Percentiles rank a stretch among this genome's conserved stretches.
Conservation (phyloP, 225 moss, liverwort and hornwort species). For the Pleurozium schreberi region DNA sequence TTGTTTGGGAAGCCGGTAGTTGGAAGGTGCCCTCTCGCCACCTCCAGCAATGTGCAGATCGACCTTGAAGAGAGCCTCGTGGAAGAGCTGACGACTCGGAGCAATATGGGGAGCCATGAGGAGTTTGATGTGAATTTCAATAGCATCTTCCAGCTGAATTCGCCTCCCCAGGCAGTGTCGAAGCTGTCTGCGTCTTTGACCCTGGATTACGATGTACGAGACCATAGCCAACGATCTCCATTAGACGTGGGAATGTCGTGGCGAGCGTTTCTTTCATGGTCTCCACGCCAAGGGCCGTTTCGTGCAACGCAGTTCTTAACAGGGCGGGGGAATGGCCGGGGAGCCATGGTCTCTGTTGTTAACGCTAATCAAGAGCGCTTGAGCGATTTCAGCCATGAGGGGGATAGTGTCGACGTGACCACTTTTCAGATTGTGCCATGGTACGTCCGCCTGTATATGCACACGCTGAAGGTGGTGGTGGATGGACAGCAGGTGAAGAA, state of each 20-base stretch:
- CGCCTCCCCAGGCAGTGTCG: constrained; percentile 24
- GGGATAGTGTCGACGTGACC: constrained; percentile 18
- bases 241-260: constrained; percentile 68
- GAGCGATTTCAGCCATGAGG: not conserved
- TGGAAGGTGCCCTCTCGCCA: constrained; percentile 74
- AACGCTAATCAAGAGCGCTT: constrained; percentile 27
- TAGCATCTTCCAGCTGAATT: not conserved
- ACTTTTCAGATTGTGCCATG: constrained; percentile 87
- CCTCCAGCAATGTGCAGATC: constrained; percentile 55
- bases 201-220: constrained; percentile 41
- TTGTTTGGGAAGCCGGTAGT: constrained; percentile 52
- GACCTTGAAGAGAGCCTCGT: constrained; percentile 59
- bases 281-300: constrained; percentile 56
- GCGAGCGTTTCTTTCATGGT: constrained; percentile 45
- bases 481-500: constrained; percentile 35
- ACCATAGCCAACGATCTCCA: constrained; percentile 10
- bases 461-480: constrained; percentile 63
- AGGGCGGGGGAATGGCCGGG: constrained; percentile 77
- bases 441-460: constrained; percentile 78
- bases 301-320: constrained; percentile 79
- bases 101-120: not conserved
- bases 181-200: constrained; percentile 17
- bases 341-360: constrained; percentile 62
- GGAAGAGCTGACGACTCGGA: constrained; percentile 6
- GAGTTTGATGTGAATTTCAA: constrained; percentile 12